A percentile compares a stretch with the other conserved stretches of the same genome.
phyloP scores from a whole-genome alignment of 805 yeast species.

The Metschnikowia bowlesiae region DNA sequence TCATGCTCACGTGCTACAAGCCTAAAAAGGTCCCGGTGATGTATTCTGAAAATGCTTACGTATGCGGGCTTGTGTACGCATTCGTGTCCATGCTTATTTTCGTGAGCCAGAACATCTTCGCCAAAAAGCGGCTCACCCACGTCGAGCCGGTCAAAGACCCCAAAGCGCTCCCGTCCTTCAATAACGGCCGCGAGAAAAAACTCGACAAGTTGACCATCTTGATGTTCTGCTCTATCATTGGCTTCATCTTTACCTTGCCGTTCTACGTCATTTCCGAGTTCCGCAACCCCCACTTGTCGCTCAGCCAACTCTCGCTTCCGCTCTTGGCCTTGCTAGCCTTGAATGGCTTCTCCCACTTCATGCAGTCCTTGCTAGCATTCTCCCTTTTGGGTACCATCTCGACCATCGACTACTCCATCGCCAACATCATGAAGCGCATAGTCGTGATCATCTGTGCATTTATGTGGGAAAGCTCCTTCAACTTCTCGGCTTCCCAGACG shows the following conservation, averaged over 20 bases:
- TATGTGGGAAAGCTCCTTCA: slow-evolving; percentile 46
- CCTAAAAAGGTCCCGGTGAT: slow-evolving; percentile 30
- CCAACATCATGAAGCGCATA: slow-evolving; percentile 70
- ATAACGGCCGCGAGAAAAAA: slow-evolving; percentile 29
- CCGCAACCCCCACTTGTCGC: slow-evolving; percentile 22
- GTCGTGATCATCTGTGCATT: slow-evolving; percentile 65
- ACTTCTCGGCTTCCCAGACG: slow-evolving; percentile 33
- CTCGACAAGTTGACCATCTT: slow-evolving; percentile 68
- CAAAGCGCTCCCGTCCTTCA: slow-evolving; percentile 22
- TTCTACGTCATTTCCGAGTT: slow-evolving; percentile 58
- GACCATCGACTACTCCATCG: slow-evolving; percentile 78
- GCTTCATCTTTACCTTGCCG: slow-evolving; percentile 64
- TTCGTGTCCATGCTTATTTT: slow-evolving; percentile 60
- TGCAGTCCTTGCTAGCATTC: slow-evolving; percentile 71
- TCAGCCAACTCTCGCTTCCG: slow-evolving; percentile 27
- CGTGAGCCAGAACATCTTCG: slow-evolving; percentile 75
- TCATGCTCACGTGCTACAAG: slow-evolving; percentile 68
- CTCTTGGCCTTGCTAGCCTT: slow-evolving; percentile 41
- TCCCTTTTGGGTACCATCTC: slow-evolving; percentile 66
- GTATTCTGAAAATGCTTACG: slow-evolving; percentile 15
- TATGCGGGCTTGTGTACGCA: slow-evolving; percentile 46
- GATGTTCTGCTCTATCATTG: slow-evolving; percentile 66
- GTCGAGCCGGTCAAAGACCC: slow-evolving; percentile 24
- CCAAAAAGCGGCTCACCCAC: slow-evolving; percentile 64
- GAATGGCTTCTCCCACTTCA: slow-evolving; percentile 69